Evolutionary conservation across 495 filamentous ascomycete species (phyloP), one percentile per base, ranked within the genome.

Genomic region (Melanomma pulvis-pyrius): DNA sequence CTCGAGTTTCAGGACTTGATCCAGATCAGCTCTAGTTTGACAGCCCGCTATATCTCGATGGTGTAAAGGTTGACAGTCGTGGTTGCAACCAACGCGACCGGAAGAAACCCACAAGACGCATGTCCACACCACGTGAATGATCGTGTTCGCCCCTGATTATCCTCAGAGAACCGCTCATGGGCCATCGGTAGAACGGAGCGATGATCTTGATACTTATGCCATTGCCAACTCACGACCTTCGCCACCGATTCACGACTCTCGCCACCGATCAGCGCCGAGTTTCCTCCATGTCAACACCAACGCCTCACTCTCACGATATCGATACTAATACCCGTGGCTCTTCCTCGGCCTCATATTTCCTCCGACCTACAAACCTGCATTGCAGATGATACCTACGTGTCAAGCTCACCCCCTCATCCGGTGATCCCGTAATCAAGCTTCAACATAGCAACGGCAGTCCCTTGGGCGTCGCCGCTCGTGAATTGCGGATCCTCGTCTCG

Each of bases 171-270:
- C 34, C 34, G 34, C 8, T 21, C n/a, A n/a, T n/a, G n/a, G n/a
- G n/a, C n/a, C n/a, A n/a, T n/a, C n/a, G n/a, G n/a, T n/a, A n/a
- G n/a, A n/a, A n/a, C n/a, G n/a, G n/a, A n/a, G n/a, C n/a, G n/a
- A n/a, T n/a, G n/a, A n/a, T n/a, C n/a, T n/a, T n/a, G n/a, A n/a
- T n/a, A n/a, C n/a, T n/a, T n/a, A n/a, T n/a, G n/a, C n/a, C n/a
- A 8, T 47, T 59, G 63, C 63, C 63, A 67, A 32, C 55, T 67
- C 63, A 67, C 56, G 47, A 53, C 47, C 46, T 30, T 65, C 55
- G 63, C 56, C 63, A 61, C 63, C 47, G 63, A 67, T 67, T n/a
- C n/a, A n/a, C 56, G 47, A 53, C 47, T 53, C 47, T 65, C 55
- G 63, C 56, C 63, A 61, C 63, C 47, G 63, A 67, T 67, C 55